A percentile compares a stretch with the other conserved stretches of the same genome.
phyloP scores from a whole-genome alignment of 139 green algal species.

The Medakamo hakoo region DNA sequence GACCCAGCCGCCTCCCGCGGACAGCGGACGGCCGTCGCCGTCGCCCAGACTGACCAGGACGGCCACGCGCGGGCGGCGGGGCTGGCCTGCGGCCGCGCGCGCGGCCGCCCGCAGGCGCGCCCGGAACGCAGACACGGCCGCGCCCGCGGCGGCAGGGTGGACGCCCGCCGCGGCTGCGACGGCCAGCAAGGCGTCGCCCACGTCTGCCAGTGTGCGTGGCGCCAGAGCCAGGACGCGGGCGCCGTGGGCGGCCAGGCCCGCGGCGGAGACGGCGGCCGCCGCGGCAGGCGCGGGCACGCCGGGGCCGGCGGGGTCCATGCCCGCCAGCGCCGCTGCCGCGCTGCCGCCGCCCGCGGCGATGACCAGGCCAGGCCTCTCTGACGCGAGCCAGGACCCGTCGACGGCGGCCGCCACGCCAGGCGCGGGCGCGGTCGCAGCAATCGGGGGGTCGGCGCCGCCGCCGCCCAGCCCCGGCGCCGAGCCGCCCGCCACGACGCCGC shows the following conservation, averaged over 20 bases:
- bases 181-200: neutral
- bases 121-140: conserved; percentile 49
- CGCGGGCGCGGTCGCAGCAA: too few relatives aligned
- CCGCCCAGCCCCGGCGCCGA: too few relatives aligned
- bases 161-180: neutral
- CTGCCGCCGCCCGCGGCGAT: neutral
- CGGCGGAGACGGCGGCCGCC: neutral
- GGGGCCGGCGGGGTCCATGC: neutral
- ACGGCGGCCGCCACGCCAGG: neutral
- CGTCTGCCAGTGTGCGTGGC: neutral
- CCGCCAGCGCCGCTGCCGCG: too few relatives aligned
- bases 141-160: neutral
- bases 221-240: neutral
- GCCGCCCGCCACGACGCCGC: neutral
- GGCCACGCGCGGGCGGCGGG: conserved; percentile 34
- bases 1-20: conserved; percentile 27
- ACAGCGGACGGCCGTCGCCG: conserved; percentile 10
- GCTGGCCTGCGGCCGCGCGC: neutral
- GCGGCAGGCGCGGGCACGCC: too few relatives aligned
- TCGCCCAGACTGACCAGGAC: conserved; percentile 35
- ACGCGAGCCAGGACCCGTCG: neutral
- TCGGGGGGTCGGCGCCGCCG: too few relatives aligned
- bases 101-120: conserved; percentile 39
- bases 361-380: neutral
- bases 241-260: neutral